Evolutionary conservation across 176 grass and related monocot genomes (phyloP).

Genomic region (Rhynchospora breviuscula): DNA sequence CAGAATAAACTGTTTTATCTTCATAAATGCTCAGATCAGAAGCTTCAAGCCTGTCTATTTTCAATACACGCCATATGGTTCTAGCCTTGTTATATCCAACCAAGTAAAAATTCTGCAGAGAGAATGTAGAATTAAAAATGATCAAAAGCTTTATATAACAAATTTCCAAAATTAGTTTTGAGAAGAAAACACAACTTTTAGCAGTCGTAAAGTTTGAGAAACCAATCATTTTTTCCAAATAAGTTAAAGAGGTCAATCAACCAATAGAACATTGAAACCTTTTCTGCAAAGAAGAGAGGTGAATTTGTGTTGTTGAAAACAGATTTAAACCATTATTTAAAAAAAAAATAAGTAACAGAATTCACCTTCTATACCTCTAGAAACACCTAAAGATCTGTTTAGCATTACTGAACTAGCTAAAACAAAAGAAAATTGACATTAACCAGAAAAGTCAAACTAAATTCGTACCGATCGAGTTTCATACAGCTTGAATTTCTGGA

Average conservation of each 20-base stretch:
- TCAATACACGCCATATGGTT: conserved; percentile 70
- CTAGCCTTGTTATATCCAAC: conserved; percentile 75
- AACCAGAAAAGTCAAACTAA: conserved; percentile 15
- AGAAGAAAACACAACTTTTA: neutral
- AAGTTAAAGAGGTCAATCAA: neutral
- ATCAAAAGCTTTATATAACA: neutral
- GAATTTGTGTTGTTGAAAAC: neutral
- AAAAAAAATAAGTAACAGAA: neutral
- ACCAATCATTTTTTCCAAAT: conserved; percentile 13
- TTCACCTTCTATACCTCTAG: neutral
- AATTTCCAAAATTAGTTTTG: conserved; percentile 7
- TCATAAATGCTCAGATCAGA: conserved; percentile 63
- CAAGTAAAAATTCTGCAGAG: conserved; percentile 86
- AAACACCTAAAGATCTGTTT: conserved; percentile 6
- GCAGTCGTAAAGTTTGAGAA: neutral
- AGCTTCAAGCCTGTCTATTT: conserved; percentile 64
- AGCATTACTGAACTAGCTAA: neutral
- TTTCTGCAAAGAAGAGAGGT: neutral
- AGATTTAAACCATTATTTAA: conserved; percentile 16
- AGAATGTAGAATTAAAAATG: conserved; percentile 8
- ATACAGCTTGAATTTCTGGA: conserved; percentile 92
- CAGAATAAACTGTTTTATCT: conserved; percentile 62
- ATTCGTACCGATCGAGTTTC: conserved; percentile 85
- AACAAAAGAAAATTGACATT: conserved; percentile 10
- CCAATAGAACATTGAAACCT: conserved; percentile 2